phyloP scores from a whole-genome alignment of 2,329 filamentous ascomycete genomes.

The Trichoderma breve region DNA sequence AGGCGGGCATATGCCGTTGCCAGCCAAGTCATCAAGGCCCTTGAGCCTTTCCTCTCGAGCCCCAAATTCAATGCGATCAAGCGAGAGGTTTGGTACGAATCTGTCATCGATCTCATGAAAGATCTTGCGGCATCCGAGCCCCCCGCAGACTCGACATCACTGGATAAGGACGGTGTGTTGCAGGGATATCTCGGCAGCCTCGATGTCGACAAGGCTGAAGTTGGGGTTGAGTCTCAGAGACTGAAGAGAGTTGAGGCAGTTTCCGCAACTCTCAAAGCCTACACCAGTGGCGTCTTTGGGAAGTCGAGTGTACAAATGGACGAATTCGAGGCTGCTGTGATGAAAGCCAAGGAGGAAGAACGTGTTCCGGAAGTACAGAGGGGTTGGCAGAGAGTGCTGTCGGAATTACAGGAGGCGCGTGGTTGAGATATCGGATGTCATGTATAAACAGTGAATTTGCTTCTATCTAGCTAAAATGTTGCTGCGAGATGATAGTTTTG shows the following conservation, averaged over 20 bases:
- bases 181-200: slow-evolving; percentile 47
- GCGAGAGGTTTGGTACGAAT: slow-evolving; percentile 52
- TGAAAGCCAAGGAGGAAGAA: slow-evolving; percentile 39
- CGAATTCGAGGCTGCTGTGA: slow-evolving; percentile 35
- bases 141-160: slow-evolving; percentile 23
- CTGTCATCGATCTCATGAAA: slow-evolving; percentile 47
- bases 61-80: slow-evolving; percentile 43
- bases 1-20: slow-evolving; percentile 39
- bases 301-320: slow-evolving; percentile 25
- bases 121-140: slow-evolving; percentile 33
- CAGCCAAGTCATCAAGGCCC: slow-evolving; percentile 37
- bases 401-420: slow-evolving; percentile 28
- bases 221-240: slow-evolving; percentile 53
- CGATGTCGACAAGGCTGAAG: slow-evolving; percentile 45
- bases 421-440: not conserved
- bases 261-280: slow-evolving; percentile 41
- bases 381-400: slow-evolving; percentile 39
- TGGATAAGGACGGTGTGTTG: slow-evolving; percentile 24
- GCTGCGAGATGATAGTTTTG: slow-evolving; percentile 7
- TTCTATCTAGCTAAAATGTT: not conserved
- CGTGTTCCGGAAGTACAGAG: slow-evolving; percentile 47
- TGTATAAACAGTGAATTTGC: not conserved
- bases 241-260: slow-evolving; percentile 47
- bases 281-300: slow-evolving; percentile 44
- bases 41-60: slow-evolving; percentile 42